These are phyloP conservation scores for Porodaedalea pini DNA, from an alignment of 1,284 basidiomycete species.

Conservation along the genomic window DNA sequence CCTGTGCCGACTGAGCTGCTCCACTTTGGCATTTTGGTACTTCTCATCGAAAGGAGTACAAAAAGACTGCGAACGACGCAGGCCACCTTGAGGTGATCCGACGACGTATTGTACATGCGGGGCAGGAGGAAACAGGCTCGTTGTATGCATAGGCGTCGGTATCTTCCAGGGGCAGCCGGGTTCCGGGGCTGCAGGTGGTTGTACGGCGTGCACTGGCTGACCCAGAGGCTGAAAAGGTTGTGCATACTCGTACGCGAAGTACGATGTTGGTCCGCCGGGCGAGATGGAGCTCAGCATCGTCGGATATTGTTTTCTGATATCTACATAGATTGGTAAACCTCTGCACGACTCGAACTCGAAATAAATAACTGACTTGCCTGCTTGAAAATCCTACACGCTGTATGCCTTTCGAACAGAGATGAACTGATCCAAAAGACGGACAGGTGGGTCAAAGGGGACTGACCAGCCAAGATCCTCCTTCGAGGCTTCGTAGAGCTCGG, in stretches of 20 bases:
- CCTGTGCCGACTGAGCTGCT: not conserved
- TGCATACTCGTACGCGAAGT: constrained; percentile 1
- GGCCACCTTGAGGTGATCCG: not conserved
- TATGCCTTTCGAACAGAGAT: no score
- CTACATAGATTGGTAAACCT: not conserved
- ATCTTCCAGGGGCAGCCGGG: not conserved
- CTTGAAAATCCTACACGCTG: no score
- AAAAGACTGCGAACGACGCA: not conserved
- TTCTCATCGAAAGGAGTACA: not conserved
- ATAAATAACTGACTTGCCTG: no score
- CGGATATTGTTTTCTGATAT: no score
- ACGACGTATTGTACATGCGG: constrained; percentile 3
- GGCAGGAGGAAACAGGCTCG: not conserved
- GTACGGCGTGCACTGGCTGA: not conserved
- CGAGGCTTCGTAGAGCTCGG: no score
- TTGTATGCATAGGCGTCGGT: not conserved
- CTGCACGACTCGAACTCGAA: no score
- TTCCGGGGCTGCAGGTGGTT: not conserved
- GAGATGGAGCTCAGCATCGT: not conserved
- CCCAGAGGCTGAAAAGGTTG: constrained; percentile 6
- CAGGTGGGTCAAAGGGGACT: no score
- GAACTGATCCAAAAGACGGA: no score
- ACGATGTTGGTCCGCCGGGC: not conserved
- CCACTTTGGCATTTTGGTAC: not conserved
- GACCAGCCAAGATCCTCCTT: no score